Percentiles rank a stretch among this genome's conserved stretches.
Conservation (phyloP, 345 rosid species). For the Erysimum cheiranthoides region DNA sequence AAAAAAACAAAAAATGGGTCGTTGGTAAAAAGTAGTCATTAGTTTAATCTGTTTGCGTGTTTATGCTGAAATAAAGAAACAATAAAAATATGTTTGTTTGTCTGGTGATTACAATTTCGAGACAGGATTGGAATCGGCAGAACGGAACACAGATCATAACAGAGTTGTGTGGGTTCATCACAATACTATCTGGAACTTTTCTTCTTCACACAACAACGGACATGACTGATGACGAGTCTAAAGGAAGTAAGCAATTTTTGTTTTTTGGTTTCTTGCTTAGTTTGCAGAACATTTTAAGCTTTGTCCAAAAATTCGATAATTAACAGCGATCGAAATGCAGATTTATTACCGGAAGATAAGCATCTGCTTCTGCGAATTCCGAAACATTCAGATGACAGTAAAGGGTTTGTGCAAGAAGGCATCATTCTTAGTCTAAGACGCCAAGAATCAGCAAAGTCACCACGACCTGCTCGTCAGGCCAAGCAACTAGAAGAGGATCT, state of each 20-base stretch:
- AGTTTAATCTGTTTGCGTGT: no score
- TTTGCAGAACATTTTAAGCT: neutral
- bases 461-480: slow-evolving; percentile 34
- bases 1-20: no score
- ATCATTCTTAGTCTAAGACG: slow-evolving; percentile 15
- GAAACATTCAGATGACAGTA: slow-evolving; percentile 14
- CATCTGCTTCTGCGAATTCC: slow-evolving; percentile 26
- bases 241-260: slow-evolving; percentile 22
- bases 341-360: slow-evolving; percentile 39
- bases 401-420: slow-evolving; percentile 1
- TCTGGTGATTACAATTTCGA: neutral
- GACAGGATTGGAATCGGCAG: slow-evolving; percentile 75
- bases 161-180: slow-evolving; percentile 72
- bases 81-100: no score
- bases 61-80: no score
- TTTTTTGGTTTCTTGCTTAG: neutral
- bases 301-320: neutral
- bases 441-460: slow-evolving; percentile 23
- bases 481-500: slow-evolving; percentile 52
- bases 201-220: slow-evolving; percentile 78
- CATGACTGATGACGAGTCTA: slow-evolving; percentile 54
- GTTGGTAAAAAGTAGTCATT: no score
- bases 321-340: slow-evolving; percentile 33
- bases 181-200: slow-evolving; percentile 70
- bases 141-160: slow-evolving; percentile 67